phyloP scores from a whole-genome alignment of 2,329 filamentous ascomycete species.

The Colletotrichum ledebouriae region DNA sequence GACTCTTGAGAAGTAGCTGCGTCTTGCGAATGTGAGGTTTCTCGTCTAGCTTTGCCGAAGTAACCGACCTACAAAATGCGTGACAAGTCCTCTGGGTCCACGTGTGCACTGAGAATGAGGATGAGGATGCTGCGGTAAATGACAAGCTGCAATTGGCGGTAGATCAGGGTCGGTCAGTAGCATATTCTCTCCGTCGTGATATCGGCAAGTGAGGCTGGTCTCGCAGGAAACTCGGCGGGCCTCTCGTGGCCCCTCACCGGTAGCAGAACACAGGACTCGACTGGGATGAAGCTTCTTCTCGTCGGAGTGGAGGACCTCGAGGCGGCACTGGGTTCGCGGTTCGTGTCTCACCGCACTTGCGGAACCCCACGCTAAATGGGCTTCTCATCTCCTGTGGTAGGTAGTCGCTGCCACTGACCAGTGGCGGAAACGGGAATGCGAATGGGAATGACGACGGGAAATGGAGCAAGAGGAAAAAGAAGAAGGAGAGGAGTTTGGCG shows the following conservation, averaged over 20 bases:
- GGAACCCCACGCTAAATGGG: constrained; percentile 25
- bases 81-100: too few relatives aligned
- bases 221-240: constrained; percentile 24
- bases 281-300: constrained; percentile 22
- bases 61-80: too few relatives aligned
- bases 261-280: not conserved
- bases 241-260: not conserved
- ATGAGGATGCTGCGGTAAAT: not conserved
- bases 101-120: not conserved
- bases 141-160: not conserved
- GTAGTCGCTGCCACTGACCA: not conserved
- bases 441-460: constrained; percentile 16
- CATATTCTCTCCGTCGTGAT: not conserved
- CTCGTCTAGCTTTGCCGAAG: not conserved
- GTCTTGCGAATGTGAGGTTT: not conserved
- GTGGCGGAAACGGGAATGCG: constrained; percentile 14
- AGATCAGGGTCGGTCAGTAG: not conserved
- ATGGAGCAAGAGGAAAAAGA: constrained; percentile 1
- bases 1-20: not conserved
- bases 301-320: constrained; percentile 19
- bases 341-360: constrained; percentile 21
- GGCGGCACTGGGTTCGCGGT: constrained; percentile 15
- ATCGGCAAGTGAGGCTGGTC: not conserved
- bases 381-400: constrained; percentile 5
- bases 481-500: not conserved